phyloP scores from a whole-genome alignment of 345 rosid species.

The Nephelium lappaceum region DNA sequence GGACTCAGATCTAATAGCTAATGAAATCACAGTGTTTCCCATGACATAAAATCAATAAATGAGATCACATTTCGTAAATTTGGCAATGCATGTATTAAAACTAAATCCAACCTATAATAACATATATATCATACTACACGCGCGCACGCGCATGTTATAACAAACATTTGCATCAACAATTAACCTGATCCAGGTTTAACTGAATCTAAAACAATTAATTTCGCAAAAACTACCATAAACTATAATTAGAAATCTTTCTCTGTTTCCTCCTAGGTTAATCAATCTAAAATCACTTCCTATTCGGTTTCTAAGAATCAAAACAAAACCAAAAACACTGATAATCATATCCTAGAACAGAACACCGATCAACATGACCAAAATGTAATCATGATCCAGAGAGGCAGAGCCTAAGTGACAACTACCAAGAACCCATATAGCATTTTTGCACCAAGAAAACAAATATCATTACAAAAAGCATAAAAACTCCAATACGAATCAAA shows the following conservation, averaged over 20 bases:
- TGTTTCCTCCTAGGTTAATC: background rate
- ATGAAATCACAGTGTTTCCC: background rate
- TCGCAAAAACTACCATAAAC: background rate
- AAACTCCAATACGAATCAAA: background rate
- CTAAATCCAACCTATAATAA: background rate
- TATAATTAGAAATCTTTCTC: background rate
- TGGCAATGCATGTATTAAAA: background rate
- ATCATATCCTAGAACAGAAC: background rate
- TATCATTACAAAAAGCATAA: too few species aligned
- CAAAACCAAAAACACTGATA: background rate
- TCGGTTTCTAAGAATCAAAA: background rate
- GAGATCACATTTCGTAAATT: background rate
- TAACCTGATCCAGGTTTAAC: constrained; percentile 15
- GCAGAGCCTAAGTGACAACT: background rate
- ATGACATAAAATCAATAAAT: background rate
- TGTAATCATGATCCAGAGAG: background rate
- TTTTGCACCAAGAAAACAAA: background rate
- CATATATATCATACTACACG: background rate
- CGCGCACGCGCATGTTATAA: background rate
- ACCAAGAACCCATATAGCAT: background rate
- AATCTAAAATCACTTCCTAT: background rate
- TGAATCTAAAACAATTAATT: constrained; percentile 2
- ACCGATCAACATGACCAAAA: constrained; percentile 2
- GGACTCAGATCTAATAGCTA: background rate
- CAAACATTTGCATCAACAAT: constrained; percentile 3